A percentile compares a stretch with the other conserved stretches of the same genome.
Conservation (phyloP, 176 grass and related monocot species). For the Pontederia paniculata region DNA sequence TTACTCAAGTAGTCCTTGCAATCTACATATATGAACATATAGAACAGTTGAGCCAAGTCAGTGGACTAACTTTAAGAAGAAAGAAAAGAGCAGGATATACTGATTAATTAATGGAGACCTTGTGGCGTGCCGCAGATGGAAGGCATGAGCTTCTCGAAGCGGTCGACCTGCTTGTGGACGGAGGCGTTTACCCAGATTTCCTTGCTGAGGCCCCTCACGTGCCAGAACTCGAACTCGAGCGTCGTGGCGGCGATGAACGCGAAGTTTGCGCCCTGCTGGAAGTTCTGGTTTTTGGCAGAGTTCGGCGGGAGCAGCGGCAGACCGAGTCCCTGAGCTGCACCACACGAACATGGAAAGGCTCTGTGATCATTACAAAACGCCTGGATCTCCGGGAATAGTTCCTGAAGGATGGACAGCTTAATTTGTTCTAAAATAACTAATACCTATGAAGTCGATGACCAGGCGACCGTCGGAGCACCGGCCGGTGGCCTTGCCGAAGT, state of each 20-base stretch:
- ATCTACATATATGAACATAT: slow-evolving; percentile 14
- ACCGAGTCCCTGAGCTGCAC: slow-evolving; percentile 48
- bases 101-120: too few species aligned
- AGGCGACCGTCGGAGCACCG: slow-evolving; percentile 12
- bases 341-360: too few species aligned
- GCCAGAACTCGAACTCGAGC: slow-evolving; percentile 49
- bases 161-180: slow-evolving; percentile 52
- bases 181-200: slow-evolving; percentile 58
- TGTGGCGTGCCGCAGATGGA: slow-evolving; percentile 45
- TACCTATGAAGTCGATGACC: slow-evolving; percentile 12
- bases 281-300: slow-evolving; percentile 30
- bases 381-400: too few species aligned
- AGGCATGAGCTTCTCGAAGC: slow-evolving; percentile 56
- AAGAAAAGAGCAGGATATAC: too few species aligned
- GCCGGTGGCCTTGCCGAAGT: slow-evolving; percentile 7
- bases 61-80: too few species aligned
- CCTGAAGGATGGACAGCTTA: too few species aligned
- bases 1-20: slow-evolving; percentile 77
- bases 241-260: slow-evolving; percentile 75
- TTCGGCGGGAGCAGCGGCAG: slow-evolving; percentile 65
- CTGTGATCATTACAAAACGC: too few species aligned
- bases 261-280: slow-evolving; percentile 70
- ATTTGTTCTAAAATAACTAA: too few species aligned
- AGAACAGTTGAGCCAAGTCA: too few species aligned
- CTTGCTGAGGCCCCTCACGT: slow-evolving; percentile 35